Evolutionary conservation across 2,329 filamentous ascomycete species (phyloP).

Genomic region (Thielaviopsis euricoi): DNA sequence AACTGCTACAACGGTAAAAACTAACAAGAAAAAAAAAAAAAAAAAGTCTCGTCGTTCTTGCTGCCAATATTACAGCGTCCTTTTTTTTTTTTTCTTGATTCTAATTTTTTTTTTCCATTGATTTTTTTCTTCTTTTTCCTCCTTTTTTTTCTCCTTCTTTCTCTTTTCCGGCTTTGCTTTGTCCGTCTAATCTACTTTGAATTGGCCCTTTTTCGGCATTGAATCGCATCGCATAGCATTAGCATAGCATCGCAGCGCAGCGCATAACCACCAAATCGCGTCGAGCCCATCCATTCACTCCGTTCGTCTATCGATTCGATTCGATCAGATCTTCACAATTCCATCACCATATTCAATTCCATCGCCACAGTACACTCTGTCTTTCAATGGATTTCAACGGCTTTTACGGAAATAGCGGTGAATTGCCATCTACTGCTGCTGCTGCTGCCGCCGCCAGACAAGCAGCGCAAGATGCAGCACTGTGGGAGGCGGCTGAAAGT

Average conservation of each 20-base stretch:
- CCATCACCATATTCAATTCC: too few relatives aligned
- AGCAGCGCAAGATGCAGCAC: slow-evolving; percentile 7
- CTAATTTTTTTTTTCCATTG: neutral
- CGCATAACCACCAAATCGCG: neutral
- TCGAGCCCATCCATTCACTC: neutral
- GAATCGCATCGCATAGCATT: neutral
- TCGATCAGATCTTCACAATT: neutral
- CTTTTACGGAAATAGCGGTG: slow-evolving; percentile 8
- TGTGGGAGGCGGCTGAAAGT: slow-evolving; percentile 7
- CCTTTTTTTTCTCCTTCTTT: neutral
- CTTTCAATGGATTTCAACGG: slow-evolving; percentile 9
- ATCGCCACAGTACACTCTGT: too few relatives aligned
- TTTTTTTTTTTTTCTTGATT: neutral
- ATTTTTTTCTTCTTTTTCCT: neutral
- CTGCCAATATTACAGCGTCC: neutral
- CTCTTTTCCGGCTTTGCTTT: neutral
- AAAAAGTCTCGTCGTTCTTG: neutral
- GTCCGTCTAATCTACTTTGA: neutral
- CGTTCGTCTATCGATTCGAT: neutral
- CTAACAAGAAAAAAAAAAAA: too few relatives aligned
- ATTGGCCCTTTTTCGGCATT: neutral
- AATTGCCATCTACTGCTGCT: neutral
- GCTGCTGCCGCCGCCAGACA: slow-evolving; percentile 2
- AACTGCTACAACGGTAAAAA: neutral
- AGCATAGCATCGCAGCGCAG: neutral